Percentiles rank a stretch among this genome's conserved stretches.
These are phyloP conservation scores for Anaeromyces robustus DNA, from an alignment of 192 early-diverging fungal genomes.

Conservation along the genomic window DNA sequence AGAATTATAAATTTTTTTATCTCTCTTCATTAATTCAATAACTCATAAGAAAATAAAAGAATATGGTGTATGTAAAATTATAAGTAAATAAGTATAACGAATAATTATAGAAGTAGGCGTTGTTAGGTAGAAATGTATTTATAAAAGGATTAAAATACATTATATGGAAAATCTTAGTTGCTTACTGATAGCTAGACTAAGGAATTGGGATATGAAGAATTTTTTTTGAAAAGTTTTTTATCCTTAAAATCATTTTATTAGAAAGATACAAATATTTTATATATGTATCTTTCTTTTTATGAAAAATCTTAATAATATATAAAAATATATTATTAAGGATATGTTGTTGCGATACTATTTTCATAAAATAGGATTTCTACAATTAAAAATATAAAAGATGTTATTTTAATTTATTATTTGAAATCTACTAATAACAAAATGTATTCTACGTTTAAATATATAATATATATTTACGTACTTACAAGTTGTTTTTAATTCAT, in stretches of 20 bases:
- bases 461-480: neutral
- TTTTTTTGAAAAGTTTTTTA: neutral
- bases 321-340: neutral
- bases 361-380: neutral
- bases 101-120: neutral
- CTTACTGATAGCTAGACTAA: neutral
- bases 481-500: neutral
- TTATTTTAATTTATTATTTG: neutral
- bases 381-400: neutral
- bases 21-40: too few species aligned
- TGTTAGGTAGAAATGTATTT: neutral
- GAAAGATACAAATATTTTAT: neutral
- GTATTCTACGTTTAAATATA: neutral
- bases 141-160: neutral
- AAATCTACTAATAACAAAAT: neutral
- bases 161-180: neutral
- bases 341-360: neutral
- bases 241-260: neutral
- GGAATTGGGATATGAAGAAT: neutral
- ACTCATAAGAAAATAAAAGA: too few species aligned
- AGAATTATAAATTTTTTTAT: too few species aligned
- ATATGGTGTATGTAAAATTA: neutral
- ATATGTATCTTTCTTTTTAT: neutral
- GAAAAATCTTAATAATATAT: neutral
- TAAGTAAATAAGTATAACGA: neutral